phyloP scores from a whole-genome alignment of 1,139 yeast species.

The Pichia sp. region DNA sequence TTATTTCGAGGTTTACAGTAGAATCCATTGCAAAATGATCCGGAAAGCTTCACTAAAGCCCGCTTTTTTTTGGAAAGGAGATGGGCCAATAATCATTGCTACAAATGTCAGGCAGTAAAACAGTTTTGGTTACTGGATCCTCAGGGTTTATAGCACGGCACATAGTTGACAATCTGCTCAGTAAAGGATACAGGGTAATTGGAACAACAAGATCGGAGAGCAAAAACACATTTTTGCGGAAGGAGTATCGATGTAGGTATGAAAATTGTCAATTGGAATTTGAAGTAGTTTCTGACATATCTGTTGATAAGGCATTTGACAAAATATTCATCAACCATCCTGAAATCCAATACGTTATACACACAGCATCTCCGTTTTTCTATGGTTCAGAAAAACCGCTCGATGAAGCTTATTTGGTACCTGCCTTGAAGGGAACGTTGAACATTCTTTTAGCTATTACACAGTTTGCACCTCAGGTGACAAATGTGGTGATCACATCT shows the following conservation, averaged over 20 bases:
- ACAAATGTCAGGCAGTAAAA: not conserved
- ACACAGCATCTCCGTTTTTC: constrained; percentile 54
- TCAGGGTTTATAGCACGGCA: constrained; percentile 22
- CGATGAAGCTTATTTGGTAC: constrained; percentile 33
- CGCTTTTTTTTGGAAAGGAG: no score
- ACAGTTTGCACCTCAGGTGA: constrained; percentile 45
- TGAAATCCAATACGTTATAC: constrained; percentile 50
- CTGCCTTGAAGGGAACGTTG: constrained; percentile 51
- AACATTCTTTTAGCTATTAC: constrained; percentile 42
- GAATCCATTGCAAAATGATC: no score
- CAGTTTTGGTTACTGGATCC: constrained; percentile 22
- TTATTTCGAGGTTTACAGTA: no score
- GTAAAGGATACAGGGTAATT: constrained; percentile 32
- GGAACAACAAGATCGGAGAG: constrained; percentile 37
- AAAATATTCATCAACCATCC: constrained; percentile 43
- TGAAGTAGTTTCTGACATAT: constrained; percentile 37
- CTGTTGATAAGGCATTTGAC: constrained; percentile 37
- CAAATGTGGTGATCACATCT: constrained; percentile 51
- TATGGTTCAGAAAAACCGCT: constrained; percentile 22
- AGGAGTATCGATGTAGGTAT: constrained; percentile 29
- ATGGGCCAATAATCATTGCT: no score
- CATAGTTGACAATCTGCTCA: constrained; percentile 30
- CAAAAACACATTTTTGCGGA: constrained; percentile 29
- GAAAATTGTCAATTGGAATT: constrained; percentile 29
- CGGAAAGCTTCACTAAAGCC: no score